Percentiles rank a stretch among this genome's conserved stretches.
Conservation (phyloP, 768 basidiomycete species). For the Psilocybe azurescens region DNA sequence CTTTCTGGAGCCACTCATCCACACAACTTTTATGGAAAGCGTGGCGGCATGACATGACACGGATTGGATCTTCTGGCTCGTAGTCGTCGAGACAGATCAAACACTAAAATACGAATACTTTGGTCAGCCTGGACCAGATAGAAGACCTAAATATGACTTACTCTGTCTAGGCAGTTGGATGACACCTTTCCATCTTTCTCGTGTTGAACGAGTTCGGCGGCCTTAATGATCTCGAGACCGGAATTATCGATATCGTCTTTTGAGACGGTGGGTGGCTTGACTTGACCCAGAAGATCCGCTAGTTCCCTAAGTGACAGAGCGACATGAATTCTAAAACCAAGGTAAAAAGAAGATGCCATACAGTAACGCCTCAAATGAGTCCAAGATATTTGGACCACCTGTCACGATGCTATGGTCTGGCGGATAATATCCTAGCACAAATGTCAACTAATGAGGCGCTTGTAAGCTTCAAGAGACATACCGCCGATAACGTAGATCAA, state of each 20-base stretch:
- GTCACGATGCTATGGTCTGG: conserved; percentile 88
- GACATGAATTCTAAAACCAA: conserved; percentile 2
- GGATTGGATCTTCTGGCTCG: conserved; percentile 73
- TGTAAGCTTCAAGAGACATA: conserved; percentile 31
- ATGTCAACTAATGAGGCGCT: background rate
- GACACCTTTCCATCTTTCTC: conserved; percentile 69
- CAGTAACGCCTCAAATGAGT: conserved; percentile 83
- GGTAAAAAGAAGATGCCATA: conserved; percentile 38
- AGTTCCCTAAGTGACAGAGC: conserved; percentile 62
- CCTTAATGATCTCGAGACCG: conserved; percentile 78
- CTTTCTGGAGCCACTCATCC: conserved; percentile 85
- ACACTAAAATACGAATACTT: conserved; percentile 49
- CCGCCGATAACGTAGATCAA: conserved; percentile 91
- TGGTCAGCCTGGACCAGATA: background rate
- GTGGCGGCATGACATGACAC: conserved; percentile 84
- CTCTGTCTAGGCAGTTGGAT: conserved; percentile 81
- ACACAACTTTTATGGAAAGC: conserved; percentile 91
- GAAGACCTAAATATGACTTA: conserved; percentile 41
- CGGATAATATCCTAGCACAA: conserved; percentile 81
- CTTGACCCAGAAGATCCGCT: conserved; percentile 81
- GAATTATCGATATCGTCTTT: conserved; percentile 87
- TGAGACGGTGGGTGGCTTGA: conserved; percentile 81
- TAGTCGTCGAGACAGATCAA: conserved; percentile 92
- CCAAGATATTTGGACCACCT: conserved; percentile 70
- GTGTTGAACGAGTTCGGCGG: conserved; percentile 53